These are phyloP conservation scores for Volvariella volvacea DNA, from an alignment of 1,284 basidiomycete genomes.

Conservation along the genomic window DNA sequence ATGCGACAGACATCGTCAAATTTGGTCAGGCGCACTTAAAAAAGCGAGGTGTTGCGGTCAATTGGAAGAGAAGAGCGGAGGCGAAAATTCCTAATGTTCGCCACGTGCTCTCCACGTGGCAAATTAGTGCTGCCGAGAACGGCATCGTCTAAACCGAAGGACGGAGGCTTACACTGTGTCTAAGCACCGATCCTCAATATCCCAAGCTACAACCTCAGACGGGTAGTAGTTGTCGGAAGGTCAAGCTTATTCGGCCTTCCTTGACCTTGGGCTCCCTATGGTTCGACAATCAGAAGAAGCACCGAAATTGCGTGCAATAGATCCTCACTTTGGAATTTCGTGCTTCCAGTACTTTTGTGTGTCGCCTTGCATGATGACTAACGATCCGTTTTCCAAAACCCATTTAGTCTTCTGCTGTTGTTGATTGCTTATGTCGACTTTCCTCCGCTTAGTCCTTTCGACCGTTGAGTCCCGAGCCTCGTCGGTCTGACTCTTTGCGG, in stretches of 20 bases:
- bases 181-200: too few species aligned
- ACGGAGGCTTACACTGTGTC: too few species aligned
- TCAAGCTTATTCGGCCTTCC: conserved; percentile 20
- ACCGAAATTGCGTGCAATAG: background rate
- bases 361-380: conserved; percentile 24
- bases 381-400: conserved; percentile 16
- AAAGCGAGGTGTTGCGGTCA: too few species aligned
- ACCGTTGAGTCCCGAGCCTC: background rate
- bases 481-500: background rate
- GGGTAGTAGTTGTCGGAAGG: conserved; percentile 18
- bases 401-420: conserved; percentile 14
- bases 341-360: conserved; percentile 23
- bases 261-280: conserved; percentile 19
- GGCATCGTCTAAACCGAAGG: too few species aligned
- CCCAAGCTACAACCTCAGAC: too few species aligned
- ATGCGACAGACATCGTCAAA: too few species aligned
- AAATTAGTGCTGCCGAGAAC: too few species aligned
- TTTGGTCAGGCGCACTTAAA: too few species aligned
- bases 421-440: background rate
- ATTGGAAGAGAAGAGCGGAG: too few species aligned
- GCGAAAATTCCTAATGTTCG: too few species aligned
- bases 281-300: background rate
- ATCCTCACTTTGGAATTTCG: conserved; percentile 20
- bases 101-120: too few species aligned
- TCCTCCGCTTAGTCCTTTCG: background rate